Evolutionary conservation across 2,329 filamentous ascomycete genomes (phyloP), one percentile per base, ranked within the genome.

Genomic region (Myriosclerotinia curreyana): DNA sequence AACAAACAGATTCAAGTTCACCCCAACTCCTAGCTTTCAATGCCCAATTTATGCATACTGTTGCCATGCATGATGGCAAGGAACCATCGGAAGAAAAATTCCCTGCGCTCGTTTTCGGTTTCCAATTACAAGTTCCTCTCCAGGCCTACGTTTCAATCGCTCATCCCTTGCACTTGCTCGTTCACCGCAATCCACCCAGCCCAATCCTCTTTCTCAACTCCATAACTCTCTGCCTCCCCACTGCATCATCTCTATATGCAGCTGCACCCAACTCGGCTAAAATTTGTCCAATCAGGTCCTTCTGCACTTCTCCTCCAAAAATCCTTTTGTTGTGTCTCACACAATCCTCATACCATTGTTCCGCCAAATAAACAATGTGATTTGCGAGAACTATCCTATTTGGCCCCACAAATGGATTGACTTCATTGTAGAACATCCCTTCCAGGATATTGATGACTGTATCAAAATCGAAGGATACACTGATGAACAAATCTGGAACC

Each of bases 361-460:
- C 77, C 5, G 86, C 78, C 3, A 87, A 75, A 69, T 88, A 86
- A 0, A 88, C 75, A 50, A 89, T 81, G 73, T 89, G 86, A 34
- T 80, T 79, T 3, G 84, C 84, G 8, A 90, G 78, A 64, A 82
- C 76, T 50, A 80, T 80, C 53, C 84, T 80, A 64, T 84, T 83
- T 5, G 78, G 75, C 5, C 84, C 85, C 44, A 81, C 77, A 74
- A 90, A 91, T 0, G 88, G 87, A 7, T 82, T 78, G 70, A 88
- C 84, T 67, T 88, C 85, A 46, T 83, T 83, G 75, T 88, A 89
- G 77, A 86, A 90, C 75, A 90, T 83, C 36, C 79, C 77, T 72
- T 90, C 87, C 12, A 91, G 77, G 2, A 86, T 82, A 1, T 81
- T 78, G 69, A 89, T 81, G 12, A 90, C 75, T 9, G 80, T 78